Base-by-base conservation (phyloP, 768 basidiomycete genomes). In the Tubosaeta sp. region DNA sequence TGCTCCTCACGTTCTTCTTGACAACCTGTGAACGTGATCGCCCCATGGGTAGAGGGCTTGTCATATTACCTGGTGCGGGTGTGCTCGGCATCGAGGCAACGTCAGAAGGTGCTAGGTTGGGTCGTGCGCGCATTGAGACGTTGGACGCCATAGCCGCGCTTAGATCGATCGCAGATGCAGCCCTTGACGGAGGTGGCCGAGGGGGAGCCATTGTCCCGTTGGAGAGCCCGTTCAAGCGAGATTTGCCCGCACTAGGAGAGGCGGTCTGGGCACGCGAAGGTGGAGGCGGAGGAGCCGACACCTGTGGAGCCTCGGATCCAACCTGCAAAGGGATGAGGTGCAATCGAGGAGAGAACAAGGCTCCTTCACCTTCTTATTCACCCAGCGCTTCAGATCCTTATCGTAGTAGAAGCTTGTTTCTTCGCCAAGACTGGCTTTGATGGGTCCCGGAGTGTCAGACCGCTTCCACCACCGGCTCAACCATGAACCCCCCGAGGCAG, bases 341-440 rank as follows among this genome's bases (percentile, higher is more conserved):
- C 37, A 7, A 35, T 39, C 32, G 5, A 29, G 2, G n/a, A 22
- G 31, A 33, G 22, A 37, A 43, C 17, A 42, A 46, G 27, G 46
- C 19, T 9, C 6, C 56, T 71, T 66, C 54, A 91, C 93, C 74
- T 88, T 93, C 71, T 88, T 95, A 68, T 97, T 94, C 26, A 99
- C 85, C 97, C 97, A 99, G 56, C 88, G 82, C 67, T 95, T 94
- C 54, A 86, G 78, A n/a, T 97, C 93, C 61, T 88, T 85, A 65
- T 99, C 97, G 65, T 90, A 99, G 63, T 91, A 88, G 74, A 98
- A 95, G 26, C 84, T 75, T 26, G 74, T 92, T 65, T 94, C 84
- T 59, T 98, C 92, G 8, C 97, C 97, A 25, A 99, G 80, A 60
- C 87, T 98, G 17, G 95, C 97, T 65, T 85, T 89, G 51, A 95